phyloP scores from a whole-genome alignment of 805 yeast species.

The Candida oleophila region DNA sequence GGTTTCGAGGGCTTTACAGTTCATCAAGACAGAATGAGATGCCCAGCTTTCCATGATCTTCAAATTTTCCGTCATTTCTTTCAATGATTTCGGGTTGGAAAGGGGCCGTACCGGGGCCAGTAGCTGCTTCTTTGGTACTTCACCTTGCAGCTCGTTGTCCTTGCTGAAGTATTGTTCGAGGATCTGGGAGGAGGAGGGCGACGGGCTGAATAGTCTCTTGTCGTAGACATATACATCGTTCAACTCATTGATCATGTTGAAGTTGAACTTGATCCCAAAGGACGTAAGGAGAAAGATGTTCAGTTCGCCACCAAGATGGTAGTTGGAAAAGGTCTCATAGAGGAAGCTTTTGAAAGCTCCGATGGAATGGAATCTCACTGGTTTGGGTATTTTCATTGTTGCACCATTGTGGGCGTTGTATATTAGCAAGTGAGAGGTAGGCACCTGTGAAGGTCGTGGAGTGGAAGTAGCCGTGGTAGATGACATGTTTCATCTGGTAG shows the following conservation, averaged over 20 bases:
- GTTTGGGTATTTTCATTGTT: slow-evolving; percentile 34
- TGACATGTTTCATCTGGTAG: background rate
- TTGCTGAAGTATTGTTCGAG: slow-evolving; percentile 9
- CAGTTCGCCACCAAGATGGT: slow-evolving; percentile 21
- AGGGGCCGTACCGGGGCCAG: background rate
- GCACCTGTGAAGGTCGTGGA: background rate
- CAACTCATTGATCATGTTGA: slow-evolving; percentile 49
- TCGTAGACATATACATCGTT: slow-evolving; percentile 63
- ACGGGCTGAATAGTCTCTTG: slow-evolving; percentile 51
- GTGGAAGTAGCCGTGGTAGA: background rate
- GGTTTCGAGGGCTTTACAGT: slow-evolving; percentile 33
- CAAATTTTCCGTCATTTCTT: slow-evolving; percentile 30
- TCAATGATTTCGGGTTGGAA: slow-evolving; percentile 9
- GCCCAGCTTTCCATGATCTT: slow-evolving; percentile 54
- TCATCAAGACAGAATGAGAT: slow-evolving; percentile 40
- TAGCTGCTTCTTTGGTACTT: background rate
- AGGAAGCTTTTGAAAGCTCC: slow-evolving; percentile 29
- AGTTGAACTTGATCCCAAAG: slow-evolving; percentile 61
- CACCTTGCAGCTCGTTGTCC: background rate
- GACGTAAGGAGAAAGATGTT: slow-evolving; percentile 58
- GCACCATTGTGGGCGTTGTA: slow-evolving; percentile 42
- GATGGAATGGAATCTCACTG: slow-evolving; percentile 38
- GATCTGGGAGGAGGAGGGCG: slow-evolving; percentile 3
- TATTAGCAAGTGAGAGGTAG: slow-evolving; percentile 23
- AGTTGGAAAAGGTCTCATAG: slow-evolving; percentile 23